Conservation (phyloP, 495 filamentous ascomycete genomes). For the Aspergillus indologenus region DNA sequence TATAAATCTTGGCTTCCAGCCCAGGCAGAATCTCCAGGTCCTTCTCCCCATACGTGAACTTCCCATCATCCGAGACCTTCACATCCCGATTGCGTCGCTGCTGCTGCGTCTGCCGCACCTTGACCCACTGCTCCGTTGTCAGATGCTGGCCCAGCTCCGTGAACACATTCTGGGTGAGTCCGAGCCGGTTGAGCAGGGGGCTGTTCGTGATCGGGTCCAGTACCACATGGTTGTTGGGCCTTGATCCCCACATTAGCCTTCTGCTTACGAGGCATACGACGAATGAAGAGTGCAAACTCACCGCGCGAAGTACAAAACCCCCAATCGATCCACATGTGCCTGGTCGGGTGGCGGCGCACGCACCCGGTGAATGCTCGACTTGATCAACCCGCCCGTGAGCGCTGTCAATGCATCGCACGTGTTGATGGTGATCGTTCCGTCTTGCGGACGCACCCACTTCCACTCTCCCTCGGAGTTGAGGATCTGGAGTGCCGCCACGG, state of each 20-base stretch:
- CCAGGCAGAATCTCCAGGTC: conserved; percentile 49
- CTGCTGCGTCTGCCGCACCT: conserved; percentile 38
- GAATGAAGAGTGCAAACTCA: conserved; percentile 5
- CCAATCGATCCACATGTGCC: conserved; percentile 48
- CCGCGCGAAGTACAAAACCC: conserved; percentile 47
- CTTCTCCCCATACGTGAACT: conserved; percentile 36
- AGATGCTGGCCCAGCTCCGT: conserved; percentile 34
- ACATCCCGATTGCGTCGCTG: conserved; percentile 41
- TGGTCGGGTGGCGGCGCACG: conserved; percentile 50
- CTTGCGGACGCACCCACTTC: conserved; percentile 44
- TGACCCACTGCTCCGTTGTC: conserved; percentile 36
- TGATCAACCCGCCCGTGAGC: conserved; percentile 48
- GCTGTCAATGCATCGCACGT: conserved; percentile 48
- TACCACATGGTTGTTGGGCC: conserved; percentile 36
- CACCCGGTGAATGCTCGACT: conserved; percentile 52
- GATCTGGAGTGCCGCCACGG: conserved; percentile 49
- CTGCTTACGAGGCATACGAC: neutral
- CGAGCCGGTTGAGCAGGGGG: conserved; percentile 40
- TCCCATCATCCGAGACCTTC: conserved; percentile 38
- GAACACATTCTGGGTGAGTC: conserved; percentile 33
- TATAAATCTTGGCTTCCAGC: conserved; percentile 42
- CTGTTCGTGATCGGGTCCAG: conserved; percentile 45
- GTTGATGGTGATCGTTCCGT: conserved; percentile 53
- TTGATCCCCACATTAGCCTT: conserved; percentile 4
- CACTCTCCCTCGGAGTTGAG: conserved; percentile 33